Percentiles rank a stretch among this genome's conserved stretches.
Evolutionary conservation across 2,329 filamentous ascomycete species (phyloP).

Genomic region (Xylaria sp.): DNA sequence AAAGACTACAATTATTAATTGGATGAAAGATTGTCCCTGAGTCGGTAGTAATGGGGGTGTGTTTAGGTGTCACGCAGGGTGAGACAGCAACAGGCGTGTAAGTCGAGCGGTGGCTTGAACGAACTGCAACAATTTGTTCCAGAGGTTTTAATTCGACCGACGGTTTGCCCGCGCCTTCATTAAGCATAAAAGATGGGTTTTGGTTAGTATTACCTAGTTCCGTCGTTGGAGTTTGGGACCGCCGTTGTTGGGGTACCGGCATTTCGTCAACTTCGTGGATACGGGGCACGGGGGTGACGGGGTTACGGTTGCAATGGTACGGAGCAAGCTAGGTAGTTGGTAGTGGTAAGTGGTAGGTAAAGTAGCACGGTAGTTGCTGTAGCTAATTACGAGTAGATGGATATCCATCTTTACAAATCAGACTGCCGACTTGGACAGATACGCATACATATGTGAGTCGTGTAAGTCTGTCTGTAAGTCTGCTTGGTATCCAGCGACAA

Average conservation of each 20-base stretch:
- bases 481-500: not conserved
- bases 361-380: too few species aligned
- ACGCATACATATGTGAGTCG: not conserved
- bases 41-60: not conserved
- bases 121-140: conserved; percentile 20
- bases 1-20: not conserved
- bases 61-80: conserved; percentile 2
- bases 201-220: not conserved
- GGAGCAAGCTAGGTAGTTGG: not conserved
- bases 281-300: not conserved
- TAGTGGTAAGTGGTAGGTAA: too few species aligned
- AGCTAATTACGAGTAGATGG: not conserved
- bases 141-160: conserved; percentile 29
- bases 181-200: conserved; percentile 14
- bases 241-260: conserved; percentile 17
- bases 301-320: not conserved
- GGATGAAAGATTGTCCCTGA: conserved; percentile 4
- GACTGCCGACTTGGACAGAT: not conserved
- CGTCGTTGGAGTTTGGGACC: conserved; percentile 9
- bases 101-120: conserved; percentile 22
- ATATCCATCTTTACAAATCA: not conserved
- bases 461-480: not conserved
- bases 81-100: conserved; percentile 9
- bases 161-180: conserved; percentile 28
- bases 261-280: not conserved